phyloP scores from a whole-genome alignment of 2,329 filamentous ascomycete genomes.

The Monilinia vaccinii-corymbosi region DNA sequence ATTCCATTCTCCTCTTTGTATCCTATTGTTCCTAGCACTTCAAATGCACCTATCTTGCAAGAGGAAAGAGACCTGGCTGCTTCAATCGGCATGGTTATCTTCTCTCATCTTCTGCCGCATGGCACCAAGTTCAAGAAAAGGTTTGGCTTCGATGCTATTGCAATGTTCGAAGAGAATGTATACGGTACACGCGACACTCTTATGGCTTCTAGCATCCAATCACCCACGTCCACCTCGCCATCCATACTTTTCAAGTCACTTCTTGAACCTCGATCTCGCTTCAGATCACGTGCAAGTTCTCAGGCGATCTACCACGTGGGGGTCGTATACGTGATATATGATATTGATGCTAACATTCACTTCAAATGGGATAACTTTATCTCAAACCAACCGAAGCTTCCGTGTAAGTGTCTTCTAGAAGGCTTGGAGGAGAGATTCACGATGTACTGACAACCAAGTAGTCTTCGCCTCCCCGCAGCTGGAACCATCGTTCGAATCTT shows the following conservation, averaged over 20 bases:
- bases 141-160: neutral
- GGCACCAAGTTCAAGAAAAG: neutral
- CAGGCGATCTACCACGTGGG: too few species aligned
- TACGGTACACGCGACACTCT: too few species aligned
- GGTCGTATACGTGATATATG: neutral
- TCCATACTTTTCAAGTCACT: neutral
- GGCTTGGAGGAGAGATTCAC: neutral
- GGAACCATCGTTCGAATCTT: constrained; percentile 63
- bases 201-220: neutral
- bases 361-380: neutral
- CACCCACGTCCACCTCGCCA: neutral
- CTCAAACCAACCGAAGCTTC: neutral
- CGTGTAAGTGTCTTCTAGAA: neutral
- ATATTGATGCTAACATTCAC: neutral
- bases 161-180: neutral
- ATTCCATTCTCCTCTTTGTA: neutral
- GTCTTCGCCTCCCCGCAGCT: too few species aligned
- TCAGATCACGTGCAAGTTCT: neutral
- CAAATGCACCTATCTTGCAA: neutral
- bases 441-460: neutral
- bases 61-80: neutral
- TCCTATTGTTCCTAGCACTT: neutral
- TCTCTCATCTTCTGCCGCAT: neutral
- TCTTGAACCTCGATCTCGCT: neutral
- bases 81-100: neutral